Percentiles rank a stretch among this genome's conserved stretches.
phyloP scores from a whole-genome alignment of 345 rosid genomes.

The Hibiscus tridactylites region DNA sequence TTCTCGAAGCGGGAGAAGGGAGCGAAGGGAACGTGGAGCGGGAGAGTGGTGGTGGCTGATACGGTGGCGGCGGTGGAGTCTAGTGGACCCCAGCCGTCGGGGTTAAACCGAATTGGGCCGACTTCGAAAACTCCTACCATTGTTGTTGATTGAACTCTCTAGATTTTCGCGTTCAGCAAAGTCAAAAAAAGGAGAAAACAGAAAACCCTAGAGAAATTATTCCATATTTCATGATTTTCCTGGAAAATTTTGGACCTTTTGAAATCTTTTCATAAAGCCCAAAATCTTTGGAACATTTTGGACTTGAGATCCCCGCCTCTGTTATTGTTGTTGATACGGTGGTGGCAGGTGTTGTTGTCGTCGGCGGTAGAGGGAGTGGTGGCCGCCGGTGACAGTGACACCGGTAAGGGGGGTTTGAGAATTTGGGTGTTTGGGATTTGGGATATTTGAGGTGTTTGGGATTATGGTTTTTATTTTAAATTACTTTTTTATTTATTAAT shows the following conservation, averaged over 20 bases:
- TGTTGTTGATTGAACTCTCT: background rate
- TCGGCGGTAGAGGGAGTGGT: no score
- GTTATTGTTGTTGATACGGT: no score
- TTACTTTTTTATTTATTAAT: no score
- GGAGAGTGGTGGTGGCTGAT: slow-evolving; percentile 34
- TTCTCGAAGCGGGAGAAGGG: slow-evolving; percentile 89
- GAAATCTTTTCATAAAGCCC: no score
- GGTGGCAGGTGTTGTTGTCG: no score
- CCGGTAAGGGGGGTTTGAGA: no score
- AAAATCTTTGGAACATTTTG: no score
- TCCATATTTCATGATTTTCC: background rate
- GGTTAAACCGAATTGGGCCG: slow-evolving; percentile 69
- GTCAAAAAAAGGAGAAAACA: background rate
- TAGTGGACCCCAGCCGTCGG: slow-evolving; percentile 95
- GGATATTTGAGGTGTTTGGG: no score
- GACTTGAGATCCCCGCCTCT: no score
- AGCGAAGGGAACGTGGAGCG: slow-evolving; percentile 55
- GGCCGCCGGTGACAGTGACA: no score
- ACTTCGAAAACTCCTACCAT: slow-evolving; percentile 47
- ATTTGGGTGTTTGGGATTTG: no score
- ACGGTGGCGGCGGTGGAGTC: slow-evolving; percentile 36
- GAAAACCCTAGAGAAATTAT: background rate
- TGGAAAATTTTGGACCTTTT: background rate
- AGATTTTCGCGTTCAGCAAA: background rate
- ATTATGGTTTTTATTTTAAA: no score